Conservation (phyloP, 73 alveolate species). For the Durusdinium trenchii region DNA sequence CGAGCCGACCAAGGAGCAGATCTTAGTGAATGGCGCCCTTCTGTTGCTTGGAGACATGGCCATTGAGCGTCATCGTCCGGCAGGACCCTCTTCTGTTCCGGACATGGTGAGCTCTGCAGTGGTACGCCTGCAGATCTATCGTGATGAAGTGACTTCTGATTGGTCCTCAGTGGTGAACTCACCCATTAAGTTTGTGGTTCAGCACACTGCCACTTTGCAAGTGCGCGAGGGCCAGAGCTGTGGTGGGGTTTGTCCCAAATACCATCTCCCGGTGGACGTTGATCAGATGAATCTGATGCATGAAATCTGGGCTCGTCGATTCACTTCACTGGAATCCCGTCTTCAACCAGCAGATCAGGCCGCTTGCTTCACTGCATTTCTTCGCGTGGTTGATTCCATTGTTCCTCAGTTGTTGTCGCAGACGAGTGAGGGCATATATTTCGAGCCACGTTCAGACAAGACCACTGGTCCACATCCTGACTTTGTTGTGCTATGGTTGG, state of each 20-base stretch:
- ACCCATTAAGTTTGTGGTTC: background rate
- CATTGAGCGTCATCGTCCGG: background rate
- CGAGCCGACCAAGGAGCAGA: background rate
- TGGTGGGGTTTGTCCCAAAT: background rate
- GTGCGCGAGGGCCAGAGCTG: background rate
- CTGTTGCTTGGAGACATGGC: background rate
- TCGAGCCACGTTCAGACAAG: background rate
- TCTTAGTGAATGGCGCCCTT: background rate
- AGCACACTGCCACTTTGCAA: background rate
- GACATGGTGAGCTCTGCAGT: background rate
- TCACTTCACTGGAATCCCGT: background rate
- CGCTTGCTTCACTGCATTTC: background rate
- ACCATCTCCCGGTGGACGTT: background rate
- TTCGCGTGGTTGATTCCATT: background rate
- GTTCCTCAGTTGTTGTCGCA: background rate
- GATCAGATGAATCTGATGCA: background rate
- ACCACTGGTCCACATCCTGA: background rate
- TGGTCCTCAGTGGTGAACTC: background rate
- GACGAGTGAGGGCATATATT: background rate
- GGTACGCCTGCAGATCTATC: background rate
- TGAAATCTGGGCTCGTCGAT: background rate
- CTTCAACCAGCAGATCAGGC: background rate
- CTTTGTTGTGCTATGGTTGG: background rate
- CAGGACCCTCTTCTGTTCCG: background rate
- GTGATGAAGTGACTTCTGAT: background rate